A percentile compares a stretch with the other conserved stretches of the same genome.
These are phyloP conservation scores for Gastroboletus turbinatus DNA, from an alignment of 1,284 basidiomycete species.

Conservation along the genomic window DNA sequence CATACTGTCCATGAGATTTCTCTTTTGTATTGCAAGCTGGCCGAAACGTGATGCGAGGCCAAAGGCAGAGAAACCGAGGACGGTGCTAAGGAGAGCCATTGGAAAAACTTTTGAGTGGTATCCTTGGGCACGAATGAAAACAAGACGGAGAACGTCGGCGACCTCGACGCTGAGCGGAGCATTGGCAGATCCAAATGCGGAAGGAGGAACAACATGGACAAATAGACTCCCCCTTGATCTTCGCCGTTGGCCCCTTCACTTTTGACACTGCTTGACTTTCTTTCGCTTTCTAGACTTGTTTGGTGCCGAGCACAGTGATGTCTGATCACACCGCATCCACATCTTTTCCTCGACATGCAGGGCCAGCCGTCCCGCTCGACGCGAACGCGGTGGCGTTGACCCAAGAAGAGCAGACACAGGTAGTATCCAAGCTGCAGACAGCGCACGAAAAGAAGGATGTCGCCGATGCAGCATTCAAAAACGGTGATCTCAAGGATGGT, in stretches of 20 bases:
- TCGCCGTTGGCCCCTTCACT: not conserved
- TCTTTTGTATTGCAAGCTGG: conserved; percentile 77
- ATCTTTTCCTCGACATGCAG: not conserved
- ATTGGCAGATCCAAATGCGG: conserved; percentile 8
- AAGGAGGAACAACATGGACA: conserved; percentile 23
- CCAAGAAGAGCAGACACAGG: conserved; percentile 26
- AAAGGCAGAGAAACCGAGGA: conserved; percentile 77
- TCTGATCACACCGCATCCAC: conserved; percentile 4
- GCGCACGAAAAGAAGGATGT: conserved; percentile 71
- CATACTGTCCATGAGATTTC: conserved; percentile 68
- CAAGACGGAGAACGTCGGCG: conserved; percentile 16
- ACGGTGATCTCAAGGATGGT: conserved; percentile 63
- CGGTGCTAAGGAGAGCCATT: conserved; percentile 72
- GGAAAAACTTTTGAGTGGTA: not conserved
- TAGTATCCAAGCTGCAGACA: conserved; percentile 51
- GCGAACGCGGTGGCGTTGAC: conserved; percentile 23
- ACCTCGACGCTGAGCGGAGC: not conserved
- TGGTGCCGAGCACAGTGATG: conserved; percentile 13
- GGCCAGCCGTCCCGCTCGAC: conserved; percentile 17
- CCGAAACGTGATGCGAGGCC: conserved; percentile 77
- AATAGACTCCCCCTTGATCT: conserved; percentile 18
- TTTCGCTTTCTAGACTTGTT: not conserved
- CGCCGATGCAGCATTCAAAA: conserved; percentile 74
- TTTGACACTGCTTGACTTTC: not conserved
- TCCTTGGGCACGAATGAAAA: not conserved